Conservation (phyloP, 2,329 filamentous ascomycete genomes). For the Paracoccidioides lutzii region DNA sequence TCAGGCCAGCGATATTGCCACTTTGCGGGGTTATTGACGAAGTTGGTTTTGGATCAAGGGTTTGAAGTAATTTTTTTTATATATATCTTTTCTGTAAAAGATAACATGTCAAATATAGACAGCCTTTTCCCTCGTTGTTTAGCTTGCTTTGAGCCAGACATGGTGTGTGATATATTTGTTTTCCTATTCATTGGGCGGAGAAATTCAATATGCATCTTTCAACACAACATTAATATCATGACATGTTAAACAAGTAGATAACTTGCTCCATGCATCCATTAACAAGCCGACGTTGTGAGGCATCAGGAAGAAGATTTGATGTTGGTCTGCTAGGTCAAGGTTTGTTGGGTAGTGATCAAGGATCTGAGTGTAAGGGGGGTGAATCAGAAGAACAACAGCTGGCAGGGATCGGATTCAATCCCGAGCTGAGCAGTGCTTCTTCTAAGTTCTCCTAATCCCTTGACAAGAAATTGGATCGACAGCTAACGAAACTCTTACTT, state of each 20-base stretch:
- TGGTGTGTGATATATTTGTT: neutral
- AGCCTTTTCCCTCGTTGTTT: neutral
- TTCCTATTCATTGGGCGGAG: neutral
- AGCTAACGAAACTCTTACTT: neutral
- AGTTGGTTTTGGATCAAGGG: neutral
- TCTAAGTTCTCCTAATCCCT: neutral
- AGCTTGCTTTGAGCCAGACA: neutral
- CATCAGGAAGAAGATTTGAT: neutral
- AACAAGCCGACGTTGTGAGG: neutral
- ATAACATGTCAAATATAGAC: neutral
- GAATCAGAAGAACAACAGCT: neutral
- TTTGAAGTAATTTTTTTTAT: neutral
- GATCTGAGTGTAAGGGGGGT: neutral
- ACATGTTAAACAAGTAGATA: neutral
- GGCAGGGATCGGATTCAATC: neutral
- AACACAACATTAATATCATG: neutral
- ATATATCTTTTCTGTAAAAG: neutral
- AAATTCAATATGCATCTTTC: neutral
- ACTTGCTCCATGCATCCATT: neutral
- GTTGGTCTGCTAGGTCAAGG: neutral
- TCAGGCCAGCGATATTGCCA: neutral
- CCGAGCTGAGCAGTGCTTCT: neutral
- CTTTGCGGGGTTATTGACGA: neutral
- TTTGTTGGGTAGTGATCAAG: no score
- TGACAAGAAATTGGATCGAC: neutral